Base-by-base conservation (phyloP, 208 protist genomes). In the Wallacemonas sp. region DNA sequence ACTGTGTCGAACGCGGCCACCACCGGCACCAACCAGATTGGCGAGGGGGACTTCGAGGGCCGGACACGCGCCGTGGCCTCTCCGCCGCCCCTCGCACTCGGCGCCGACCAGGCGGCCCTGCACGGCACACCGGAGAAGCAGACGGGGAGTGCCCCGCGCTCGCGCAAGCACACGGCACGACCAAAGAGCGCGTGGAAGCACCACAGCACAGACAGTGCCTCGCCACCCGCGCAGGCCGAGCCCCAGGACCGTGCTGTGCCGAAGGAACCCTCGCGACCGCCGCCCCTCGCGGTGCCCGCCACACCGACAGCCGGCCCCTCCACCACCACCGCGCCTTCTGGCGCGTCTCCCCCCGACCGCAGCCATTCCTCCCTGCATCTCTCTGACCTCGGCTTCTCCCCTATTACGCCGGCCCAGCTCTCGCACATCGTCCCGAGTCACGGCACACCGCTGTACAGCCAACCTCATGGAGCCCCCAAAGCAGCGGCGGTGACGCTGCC, bases 1-100 rank as follows among this genome's bases (percentile, higher is more conserved):
- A 59, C 52, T 3, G 52, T 59, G n/a, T 59, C 52, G 31, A 59
- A 59, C 52, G 52, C 52, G 18, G 52, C 52, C 29, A 59, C 52
- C n/a, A 59, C 52, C 26, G 52, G 52, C 31, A 59, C 52, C 52
- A 59, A 42, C 52, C 52, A 59, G 32, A 59, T 22, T 32, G 48
- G 25, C 26, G 48, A 59, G 11, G 48, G 48, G 3, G 48, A 55
- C 48, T 3, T 18, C 25, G n/a, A n/a, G n/a, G n/a, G n/a, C n/a
- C n/a, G n/a, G n/a, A n/a, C n/a, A n/a, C n/a, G n/a, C n/a, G n/a
- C n/a, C n/a, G n/a, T n/a, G n/a, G n/a, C n/a, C n/a, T n/a, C n/a
- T n/a, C n/a, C n/a, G n/a, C n/a, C n/a, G n/a, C n/a, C n/a, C n/a
- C n/a, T n/a, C n/a, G n/a, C n/a, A n/a, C n/a, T n/a, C n/a, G n/a